Evolutionary conservation across 2,329 filamentous ascomycete genomes (phyloP).

Genomic region (Sclerotinia spermophila): DNA sequence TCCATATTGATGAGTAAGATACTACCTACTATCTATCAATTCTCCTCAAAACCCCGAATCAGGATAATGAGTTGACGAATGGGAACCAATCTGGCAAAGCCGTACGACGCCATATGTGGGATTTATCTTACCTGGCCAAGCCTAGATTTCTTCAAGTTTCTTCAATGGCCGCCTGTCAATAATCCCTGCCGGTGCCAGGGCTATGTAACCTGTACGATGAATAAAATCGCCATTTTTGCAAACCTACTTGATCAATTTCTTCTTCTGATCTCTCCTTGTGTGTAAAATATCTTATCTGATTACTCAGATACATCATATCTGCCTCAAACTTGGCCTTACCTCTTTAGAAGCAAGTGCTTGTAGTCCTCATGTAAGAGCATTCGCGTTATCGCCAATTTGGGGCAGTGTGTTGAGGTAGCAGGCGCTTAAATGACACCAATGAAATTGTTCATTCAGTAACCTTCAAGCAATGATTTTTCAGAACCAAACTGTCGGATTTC

Average conservation of each 20-base stretch:
- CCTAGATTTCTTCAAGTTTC: not conserved
- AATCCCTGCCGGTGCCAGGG: not conserved
- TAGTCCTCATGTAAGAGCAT: not conserved
- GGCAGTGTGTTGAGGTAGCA: not conserved
- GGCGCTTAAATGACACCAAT: slow-evolving; percentile 8
- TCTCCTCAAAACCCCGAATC: too few species aligned
- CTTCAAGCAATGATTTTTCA: not conserved
- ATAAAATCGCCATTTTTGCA: not conserved
- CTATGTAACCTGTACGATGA: not conserved
- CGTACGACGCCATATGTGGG: not conserved
- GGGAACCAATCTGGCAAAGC: not conserved
- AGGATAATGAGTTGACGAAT: not conserved
- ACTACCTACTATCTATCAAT: too few species aligned
- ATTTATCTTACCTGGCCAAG: not conserved
- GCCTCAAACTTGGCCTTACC: not conserved
- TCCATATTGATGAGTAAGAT: not conserved
- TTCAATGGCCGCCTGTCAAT: not conserved
- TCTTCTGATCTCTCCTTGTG: not conserved
- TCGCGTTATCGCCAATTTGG: not conserved
- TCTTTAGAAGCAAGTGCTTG: not conserved
- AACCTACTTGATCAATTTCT: not conserved
- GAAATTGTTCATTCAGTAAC: not conserved
- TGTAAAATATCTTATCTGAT: not conserved
- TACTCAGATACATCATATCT: not conserved
- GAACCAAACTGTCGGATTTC: not conserved